Conservation (phyloP, 306 rosid species). For the Geum urbanum region DNA sequence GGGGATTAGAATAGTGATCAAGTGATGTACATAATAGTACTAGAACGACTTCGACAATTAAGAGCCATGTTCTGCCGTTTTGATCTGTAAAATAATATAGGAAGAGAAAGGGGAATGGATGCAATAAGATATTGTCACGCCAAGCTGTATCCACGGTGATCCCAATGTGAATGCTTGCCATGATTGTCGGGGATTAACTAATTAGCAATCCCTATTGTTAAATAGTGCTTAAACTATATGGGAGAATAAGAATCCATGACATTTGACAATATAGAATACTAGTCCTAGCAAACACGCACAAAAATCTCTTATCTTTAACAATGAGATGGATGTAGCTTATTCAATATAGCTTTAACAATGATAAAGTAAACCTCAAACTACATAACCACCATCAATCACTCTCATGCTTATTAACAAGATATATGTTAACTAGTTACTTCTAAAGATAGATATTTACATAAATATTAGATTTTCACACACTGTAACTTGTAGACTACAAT, state of each 20-base stretch:
- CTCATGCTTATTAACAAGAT: no score
- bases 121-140: slow-evolving; percentile 31
- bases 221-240: slow-evolving; percentile 5
- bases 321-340: neutral
- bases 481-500: no score
- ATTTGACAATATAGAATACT: neutral
- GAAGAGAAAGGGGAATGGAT: slow-evolving; percentile 11
- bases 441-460: no score
- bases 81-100: neutral
- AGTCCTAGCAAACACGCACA: neutral
- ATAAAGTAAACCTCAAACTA: neutral
- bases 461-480: no score
- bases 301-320: neutral
- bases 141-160: slow-evolving; percentile 39
- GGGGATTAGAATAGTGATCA: neutral
- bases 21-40: neutral
- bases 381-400: no score
- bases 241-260: slow-evolving; percentile 4
- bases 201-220: neutral
- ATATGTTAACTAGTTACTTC: no score
- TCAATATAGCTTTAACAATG: neutral
- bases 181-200: slow-evolving; percentile 42
- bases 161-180: slow-evolving; percentile 49
- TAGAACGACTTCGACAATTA: slow-evolving; percentile 18
- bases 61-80: slow-evolving; percentile 25